Evolutionary conservation across 2,329 filamentous ascomycete species (phyloP).

Genomic region (Penicillium sp.): DNA sequence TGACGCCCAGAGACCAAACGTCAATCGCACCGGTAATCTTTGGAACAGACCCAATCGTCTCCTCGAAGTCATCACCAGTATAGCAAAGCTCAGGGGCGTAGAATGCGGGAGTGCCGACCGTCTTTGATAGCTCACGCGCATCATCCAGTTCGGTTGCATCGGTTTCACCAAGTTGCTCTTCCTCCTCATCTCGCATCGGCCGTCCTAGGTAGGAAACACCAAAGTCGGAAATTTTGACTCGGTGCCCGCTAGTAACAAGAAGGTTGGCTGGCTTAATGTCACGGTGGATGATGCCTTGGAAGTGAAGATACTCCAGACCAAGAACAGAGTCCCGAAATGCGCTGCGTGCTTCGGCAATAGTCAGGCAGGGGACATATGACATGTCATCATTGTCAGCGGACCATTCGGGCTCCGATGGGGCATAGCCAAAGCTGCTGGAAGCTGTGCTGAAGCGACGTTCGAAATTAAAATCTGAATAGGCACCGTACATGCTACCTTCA

Average conservation of each 20-base stretch:
- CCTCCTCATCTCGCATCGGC: constrained; percentile 80
- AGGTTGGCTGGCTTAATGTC: constrained; percentile 91
- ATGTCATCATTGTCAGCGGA: constrained; percentile 73
- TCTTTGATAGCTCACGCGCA: constrained; percentile 95
- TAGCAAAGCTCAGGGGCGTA: constrained; percentile 97
- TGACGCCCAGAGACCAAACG: constrained; percentile 95
- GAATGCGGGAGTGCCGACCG: constrained; percentile 95
- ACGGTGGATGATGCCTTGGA: constrained; percentile 80
- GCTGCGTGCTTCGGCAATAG: constrained; percentile 76
- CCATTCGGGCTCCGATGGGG: constrained; percentile 50
- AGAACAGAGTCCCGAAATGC: constrained; percentile 92
- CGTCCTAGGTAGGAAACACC: constrained; percentile 96
- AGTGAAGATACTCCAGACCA: constrained; percentile 90
- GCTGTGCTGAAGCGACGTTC: constrained; percentile 79
- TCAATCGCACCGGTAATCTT: constrained; percentile 93
- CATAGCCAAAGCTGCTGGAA: constrained; percentile 62
- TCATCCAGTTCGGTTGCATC: constrained; percentile 89
- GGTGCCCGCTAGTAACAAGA: constrained; percentile 79
- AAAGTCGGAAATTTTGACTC: constrained; percentile 98
- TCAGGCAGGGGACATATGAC: constrained; percentile 91
- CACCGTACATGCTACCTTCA: constrained; percentile 77
- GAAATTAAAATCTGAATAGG: constrained; percentile 66
- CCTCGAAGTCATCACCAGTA: constrained; percentile 68
- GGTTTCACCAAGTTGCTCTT: constrained; percentile 76
- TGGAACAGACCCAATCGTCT: constrained; percentile 60